Conservation (phyloP, 2,329 filamentous ascomycete species). For the Beauveria sp. region DNA sequence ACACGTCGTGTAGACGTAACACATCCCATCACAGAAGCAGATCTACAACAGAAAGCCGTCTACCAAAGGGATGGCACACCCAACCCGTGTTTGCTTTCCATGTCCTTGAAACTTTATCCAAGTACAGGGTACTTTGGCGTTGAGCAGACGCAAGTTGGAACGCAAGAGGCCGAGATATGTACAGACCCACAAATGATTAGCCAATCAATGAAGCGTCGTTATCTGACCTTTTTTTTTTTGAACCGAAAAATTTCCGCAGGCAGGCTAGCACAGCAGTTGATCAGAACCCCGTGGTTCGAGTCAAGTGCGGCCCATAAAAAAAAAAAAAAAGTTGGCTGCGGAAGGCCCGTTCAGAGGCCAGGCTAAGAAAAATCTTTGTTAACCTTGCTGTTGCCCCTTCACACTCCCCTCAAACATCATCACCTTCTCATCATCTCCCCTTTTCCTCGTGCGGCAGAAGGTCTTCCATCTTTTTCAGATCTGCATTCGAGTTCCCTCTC, state of each 20-base stretch:
- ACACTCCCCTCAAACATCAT: constrained; percentile 9
- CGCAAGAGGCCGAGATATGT: not conserved
- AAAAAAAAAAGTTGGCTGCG: constrained; percentile 14
- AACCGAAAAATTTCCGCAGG: not conserved
- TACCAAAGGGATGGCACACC: not conserved
- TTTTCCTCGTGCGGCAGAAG: constrained; percentile 1
- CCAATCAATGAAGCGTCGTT: not conserved
- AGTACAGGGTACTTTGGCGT: not conserved
- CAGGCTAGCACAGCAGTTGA: not conserved
- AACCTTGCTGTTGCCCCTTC: constrained; percentile 8
- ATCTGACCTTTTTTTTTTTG: not conserved
- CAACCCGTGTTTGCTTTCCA: not conserved
- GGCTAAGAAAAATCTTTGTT: constrained; percentile 17
- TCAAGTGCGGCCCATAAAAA: constrained; percentile 11
- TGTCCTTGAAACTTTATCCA: not conserved
- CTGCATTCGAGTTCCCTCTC: not conserved
- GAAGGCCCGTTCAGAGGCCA: constrained; percentile 14
- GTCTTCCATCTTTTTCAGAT: not conserved
- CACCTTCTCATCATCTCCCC: not conserved
- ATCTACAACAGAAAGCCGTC: not conserved
- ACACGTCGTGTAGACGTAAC: no score
- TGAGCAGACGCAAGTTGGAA: not conserved
- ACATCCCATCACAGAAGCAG: not conserved
- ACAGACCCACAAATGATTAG: not conserved
- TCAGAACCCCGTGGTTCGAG: not conserved